Conservation (phyloP, 1,139 yeast species). For the Taiozyma sp. region DNA sequence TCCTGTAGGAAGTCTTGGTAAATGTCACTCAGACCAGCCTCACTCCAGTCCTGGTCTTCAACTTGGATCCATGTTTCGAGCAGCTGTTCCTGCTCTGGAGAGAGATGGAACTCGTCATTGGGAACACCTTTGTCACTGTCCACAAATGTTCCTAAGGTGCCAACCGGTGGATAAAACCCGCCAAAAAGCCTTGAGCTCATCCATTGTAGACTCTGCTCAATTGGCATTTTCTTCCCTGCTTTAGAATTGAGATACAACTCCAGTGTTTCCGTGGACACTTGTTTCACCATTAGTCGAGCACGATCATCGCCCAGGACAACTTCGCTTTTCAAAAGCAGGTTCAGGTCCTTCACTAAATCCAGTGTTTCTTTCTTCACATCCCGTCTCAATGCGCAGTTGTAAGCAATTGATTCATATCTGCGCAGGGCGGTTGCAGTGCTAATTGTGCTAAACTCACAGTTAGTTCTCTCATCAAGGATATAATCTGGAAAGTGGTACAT, state of each 20-base stretch:
- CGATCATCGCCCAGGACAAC: not conserved
- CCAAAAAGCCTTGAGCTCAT: not conserved
- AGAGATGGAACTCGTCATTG: slow-evolving; percentile 7
- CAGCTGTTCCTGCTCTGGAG: slow-evolving; percentile 6
- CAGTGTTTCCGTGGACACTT: not conserved
- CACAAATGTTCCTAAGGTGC: not conserved
- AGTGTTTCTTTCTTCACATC: not conserved
- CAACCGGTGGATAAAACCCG: not conserved
- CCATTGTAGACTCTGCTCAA: not conserved
- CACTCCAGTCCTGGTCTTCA: slow-evolving; percentile 20
- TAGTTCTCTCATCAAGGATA: not conserved
- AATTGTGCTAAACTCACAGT: not conserved
- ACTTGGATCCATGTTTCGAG: slow-evolving; percentile 17
- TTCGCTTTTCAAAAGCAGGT: not conserved
- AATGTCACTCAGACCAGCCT: slow-evolving; percentile 28
- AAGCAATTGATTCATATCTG: not conserved
- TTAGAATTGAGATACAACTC: not conserved
- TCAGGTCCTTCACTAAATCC: not conserved
- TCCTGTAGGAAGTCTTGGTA: slow-evolving; percentile 59
- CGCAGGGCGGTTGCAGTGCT: not conserved
- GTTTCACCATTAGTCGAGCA: not conserved
- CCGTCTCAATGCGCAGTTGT: not conserved
- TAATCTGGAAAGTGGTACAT: not conserved
- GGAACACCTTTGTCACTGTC: not conserved
- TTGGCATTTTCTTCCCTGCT: not conserved